Conservation (phyloP, 179 eudicot genomes). For the Actinidia polygama region DNA sequence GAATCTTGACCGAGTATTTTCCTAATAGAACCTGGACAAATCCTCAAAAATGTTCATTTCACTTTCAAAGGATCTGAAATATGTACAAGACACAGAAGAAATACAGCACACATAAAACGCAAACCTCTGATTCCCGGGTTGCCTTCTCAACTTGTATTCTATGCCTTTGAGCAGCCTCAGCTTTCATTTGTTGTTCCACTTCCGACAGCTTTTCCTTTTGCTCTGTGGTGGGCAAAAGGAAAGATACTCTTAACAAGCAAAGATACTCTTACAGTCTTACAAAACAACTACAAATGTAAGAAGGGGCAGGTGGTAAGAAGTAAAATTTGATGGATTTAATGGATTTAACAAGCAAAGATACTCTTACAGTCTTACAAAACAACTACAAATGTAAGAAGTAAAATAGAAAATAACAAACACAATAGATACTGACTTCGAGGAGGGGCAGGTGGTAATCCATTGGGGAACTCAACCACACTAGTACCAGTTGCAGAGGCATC, state of each 20-base stretch:
- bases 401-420: not conserved
- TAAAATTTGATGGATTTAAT: too few species aligned
- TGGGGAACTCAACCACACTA: slow-evolving; percentile 71
- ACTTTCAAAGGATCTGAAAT: slow-evolving; percentile 5
- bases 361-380: not conserved
- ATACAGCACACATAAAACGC: not conserved
- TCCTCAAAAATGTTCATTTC: slow-evolving; percentile 18
- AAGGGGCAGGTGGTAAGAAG: too few species aligned
- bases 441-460: slow-evolving; percentile 84
- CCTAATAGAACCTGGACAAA: slow-evolving; percentile 80
- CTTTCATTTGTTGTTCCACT: slow-evolving; percentile 90
- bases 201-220: slow-evolving; percentile 92
- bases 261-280: not conserved
- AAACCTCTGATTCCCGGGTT: slow-evolving; percentile 87
- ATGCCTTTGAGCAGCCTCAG: slow-evolving; percentile 94
- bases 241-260: not conserved
- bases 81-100: slow-evolving; percentile 6
- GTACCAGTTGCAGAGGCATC: slow-evolving; percentile 64
- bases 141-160: slow-evolving; percentile 90
- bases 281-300: not conserved
- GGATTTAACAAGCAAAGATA: not conserved
- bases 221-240: slow-evolving; percentile 42
- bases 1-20: slow-evolving; percentile 98
- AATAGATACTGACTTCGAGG: slow-evolving; percentile 61
- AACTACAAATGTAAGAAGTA: not conserved